These are phyloP conservation scores for Sclerotinia nivalis DNA, from an alignment of 2,329 filamentous ascomycete genomes.

Conservation along the genomic window DNA sequence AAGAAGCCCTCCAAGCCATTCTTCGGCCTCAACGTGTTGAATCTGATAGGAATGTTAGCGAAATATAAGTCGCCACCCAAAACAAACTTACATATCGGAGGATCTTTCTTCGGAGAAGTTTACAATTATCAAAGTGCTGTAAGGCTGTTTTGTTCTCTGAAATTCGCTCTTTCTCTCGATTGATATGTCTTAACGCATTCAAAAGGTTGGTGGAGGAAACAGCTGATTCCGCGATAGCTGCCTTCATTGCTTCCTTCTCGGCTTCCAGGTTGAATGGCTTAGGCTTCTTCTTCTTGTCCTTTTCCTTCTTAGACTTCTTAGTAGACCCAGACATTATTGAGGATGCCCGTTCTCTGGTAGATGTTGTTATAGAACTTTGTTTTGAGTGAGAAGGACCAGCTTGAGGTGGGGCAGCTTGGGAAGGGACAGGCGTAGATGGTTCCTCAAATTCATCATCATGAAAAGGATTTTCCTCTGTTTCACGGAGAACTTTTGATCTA, in stretches of 20 bases:
- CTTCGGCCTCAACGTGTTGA: constrained; percentile 84
- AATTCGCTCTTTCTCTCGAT: constrained; percentile 83
- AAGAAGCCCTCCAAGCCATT: constrained; percentile 87
- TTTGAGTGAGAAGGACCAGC: constrained; percentile 29
- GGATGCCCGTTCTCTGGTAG: constrained; percentile 29
- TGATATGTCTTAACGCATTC: constrained; percentile 86
- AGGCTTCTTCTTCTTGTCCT: constrained; percentile 56
- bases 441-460: constrained; percentile 64
- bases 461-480: constrained; percentile 73
- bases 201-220: constrained; percentile 88
- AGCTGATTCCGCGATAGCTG: constrained; percentile 83
- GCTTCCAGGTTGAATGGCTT: constrained; percentile 78
- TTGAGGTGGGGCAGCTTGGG: constrained; percentile 19
- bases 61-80: neutral
- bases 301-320: constrained; percentile 46
- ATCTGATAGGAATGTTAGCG: constrained; percentile 53
- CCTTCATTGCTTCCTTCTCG: constrained; percentile 84
- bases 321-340: constrained; percentile 29
- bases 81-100: constrained; percentile 68
- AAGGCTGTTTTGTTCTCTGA: constrained; percentile 79
- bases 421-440: constrained; percentile 29
- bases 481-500: constrained; percentile 78
- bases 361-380: constrained; percentile 27
- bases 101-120: constrained; percentile 78
- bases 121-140: constrained; percentile 81